Base-by-base conservation (phyloP, 192 early-diverging fungal species). In the Backusella mclennaniae region DNA sequence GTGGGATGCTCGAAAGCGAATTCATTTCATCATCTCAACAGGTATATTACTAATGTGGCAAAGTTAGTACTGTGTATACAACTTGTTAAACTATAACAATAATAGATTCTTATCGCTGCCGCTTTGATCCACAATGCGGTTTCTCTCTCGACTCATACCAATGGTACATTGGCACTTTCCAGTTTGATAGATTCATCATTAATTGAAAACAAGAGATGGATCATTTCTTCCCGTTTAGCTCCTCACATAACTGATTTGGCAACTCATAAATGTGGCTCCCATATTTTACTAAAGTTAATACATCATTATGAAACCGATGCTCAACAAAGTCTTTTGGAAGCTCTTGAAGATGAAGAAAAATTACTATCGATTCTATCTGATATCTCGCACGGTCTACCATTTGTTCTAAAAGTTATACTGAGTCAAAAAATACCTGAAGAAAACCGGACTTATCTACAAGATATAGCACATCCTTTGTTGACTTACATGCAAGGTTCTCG, bases 141-240 rank as follows among this genome's bases (percentile, higher is more conserved):
- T 21, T 81, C 90, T 19, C 84, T 98, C 49, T 88, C 90, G 0
- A 95, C 91, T 71, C 95, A 96, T 76, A 83, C 95, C 19, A 97
- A 98, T 77, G 97, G 97, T 11, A 87, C 89, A 14, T 77, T 98
- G 77, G 83, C 97, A 82, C 80, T 98, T 19, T 94, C 93, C 15
- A 97, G 97, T 96, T 86, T 98, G 71, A 80, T 96, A 66, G 97
- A 98, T 71, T 90, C 92, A 23, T 94, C 93, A 21, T 79, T 77
- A 5, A 85, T 98, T 49, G 80, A 91, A 0, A 95, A 95, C 31
- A 84, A 95, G 5, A 94, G 92, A 81, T 86, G 90, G 8, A 87
- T 94, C 9, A 82, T 98, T 19, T 94, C 95, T 19, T 91, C 92
- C 52, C 90, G 92, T 66, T 82, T 98, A 66, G 91, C 86, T 4